Conservation (phyloP, 1,284 basidiomycete species). For the Rugosomyces carneus region DNA sequence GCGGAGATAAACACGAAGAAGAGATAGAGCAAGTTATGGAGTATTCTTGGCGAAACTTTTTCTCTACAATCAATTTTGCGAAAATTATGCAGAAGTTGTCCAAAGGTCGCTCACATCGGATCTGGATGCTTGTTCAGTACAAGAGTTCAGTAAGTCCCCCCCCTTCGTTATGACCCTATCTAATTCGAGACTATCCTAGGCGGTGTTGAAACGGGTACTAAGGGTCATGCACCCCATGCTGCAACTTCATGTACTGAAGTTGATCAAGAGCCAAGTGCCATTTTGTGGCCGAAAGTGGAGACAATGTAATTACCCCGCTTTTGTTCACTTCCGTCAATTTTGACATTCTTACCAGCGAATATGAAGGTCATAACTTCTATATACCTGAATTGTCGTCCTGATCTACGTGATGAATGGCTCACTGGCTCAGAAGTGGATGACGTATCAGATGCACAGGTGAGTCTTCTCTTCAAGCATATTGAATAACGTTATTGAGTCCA, state of each 20-base stretch:
- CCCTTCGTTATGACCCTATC: background rate
- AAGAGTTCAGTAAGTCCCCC: slow-evolving; percentile 79
- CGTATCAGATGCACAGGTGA: slow-evolving; percentile 75
- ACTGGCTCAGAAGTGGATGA: slow-evolving; percentile 91
- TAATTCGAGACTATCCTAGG: slow-evolving; percentile 38
- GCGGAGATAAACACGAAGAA: slow-evolving; percentile 69
- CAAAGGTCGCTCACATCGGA: slow-evolving; percentile 90
- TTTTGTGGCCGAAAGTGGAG: slow-evolving; percentile 98
- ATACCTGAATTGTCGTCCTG: slow-evolving; percentile 94
- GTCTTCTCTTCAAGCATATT: slow-evolving; percentile 4
- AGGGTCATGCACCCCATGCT: slow-evolving; percentile 92
- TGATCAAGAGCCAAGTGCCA: slow-evolving; percentile 98
- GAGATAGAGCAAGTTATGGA: slow-evolving; percentile 90
- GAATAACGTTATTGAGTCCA: slow-evolving; percentile 1
- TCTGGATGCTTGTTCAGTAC: slow-evolving; percentile 96
- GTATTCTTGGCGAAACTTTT: slow-evolving; percentile 98
- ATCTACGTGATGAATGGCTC: slow-evolving; percentile 96
- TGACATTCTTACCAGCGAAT: slow-evolving; percentile 57
- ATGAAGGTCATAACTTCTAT: slow-evolving; percentile 99
- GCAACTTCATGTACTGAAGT: slow-evolving; percentile 94
- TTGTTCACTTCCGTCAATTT: background rate
- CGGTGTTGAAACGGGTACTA: slow-evolving; percentile 91
- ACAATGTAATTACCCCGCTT: slow-evolving; percentile 56
- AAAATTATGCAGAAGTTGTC: slow-evolving; percentile 98
- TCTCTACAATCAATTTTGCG: slow-evolving; percentile 96